A percentile compares a stretch with the other conserved stretches of the same genome.
Evolutionary conservation across 2,329 filamentous ascomycete genomes (phyloP).

Genomic region (Colletotrichum brevisporum): DNA sequence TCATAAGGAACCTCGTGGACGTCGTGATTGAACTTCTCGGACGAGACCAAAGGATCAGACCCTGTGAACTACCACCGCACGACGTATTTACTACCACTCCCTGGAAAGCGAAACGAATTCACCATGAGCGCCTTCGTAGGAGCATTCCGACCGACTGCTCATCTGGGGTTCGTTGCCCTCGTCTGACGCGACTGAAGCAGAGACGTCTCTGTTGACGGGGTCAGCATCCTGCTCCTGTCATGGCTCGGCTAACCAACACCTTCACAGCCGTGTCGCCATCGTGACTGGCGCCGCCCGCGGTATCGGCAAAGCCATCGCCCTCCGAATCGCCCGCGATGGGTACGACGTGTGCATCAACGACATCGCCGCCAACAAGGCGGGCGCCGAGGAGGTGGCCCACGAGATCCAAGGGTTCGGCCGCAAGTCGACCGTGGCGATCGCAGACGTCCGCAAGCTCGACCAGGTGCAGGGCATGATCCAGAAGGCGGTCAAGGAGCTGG

Average conservation of each 20-base stretch:
- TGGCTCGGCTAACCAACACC: background rate
- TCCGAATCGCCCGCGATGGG: slow-evolving; percentile 74
- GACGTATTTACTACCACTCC: too few relatives aligned
- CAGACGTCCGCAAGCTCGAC: slow-evolving; percentile 71
- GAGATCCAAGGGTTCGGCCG: slow-evolving; percentile 67
- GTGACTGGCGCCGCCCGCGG: slow-evolving; percentile 35
- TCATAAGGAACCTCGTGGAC: background rate
- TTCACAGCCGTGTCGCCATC: slow-evolving; percentile 30
- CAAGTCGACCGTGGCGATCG: slow-evolving; percentile 67
- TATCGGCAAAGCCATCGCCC: slow-evolving; percentile 73
- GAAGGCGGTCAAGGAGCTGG: slow-evolving; percentile 65
- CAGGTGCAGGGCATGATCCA: slow-evolving; percentile 67
- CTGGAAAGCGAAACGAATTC: background rate
- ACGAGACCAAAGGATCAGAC: too few relatives aligned
- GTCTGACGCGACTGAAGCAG: background rate
- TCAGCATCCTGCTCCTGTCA: background rate
- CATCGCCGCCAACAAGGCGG: slow-evolving; percentile 64
- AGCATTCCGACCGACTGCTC: slow-evolving; percentile 30
- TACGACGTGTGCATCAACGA: slow-evolving; percentile 78
- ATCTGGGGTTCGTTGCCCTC: slow-evolving; percentile 9
- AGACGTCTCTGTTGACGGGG: background rate
- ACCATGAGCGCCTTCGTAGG: slow-evolving; percentile 29
- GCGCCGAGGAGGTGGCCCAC: slow-evolving; percentile 65
- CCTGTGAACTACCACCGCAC: too few relatives aligned
- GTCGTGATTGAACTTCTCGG: too few relatives aligned